Evolutionary conservation across 768 basidiomycete genomes (phyloP).

Genomic region (Amanita jacksonii): DNA sequence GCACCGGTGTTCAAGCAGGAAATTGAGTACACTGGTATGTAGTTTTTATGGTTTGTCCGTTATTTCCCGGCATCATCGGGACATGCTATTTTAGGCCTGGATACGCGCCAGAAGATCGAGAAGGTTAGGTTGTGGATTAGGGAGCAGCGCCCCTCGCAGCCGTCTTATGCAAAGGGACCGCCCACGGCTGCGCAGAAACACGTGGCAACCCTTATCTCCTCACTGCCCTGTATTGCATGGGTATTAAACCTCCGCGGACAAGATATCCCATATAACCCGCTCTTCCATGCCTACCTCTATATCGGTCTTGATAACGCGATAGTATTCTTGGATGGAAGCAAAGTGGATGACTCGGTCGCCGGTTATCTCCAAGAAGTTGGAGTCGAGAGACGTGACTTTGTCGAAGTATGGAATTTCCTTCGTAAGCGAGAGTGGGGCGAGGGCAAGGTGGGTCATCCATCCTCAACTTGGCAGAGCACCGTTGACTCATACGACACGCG

Average conservation of each 20-base stretch:
- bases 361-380: constrained; percentile 48
- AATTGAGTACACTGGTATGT: constrained; percentile 55
- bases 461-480: background rate
- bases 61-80: background rate
- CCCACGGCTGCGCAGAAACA: constrained; percentile 56
- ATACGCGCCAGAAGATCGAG: constrained; percentile 61
- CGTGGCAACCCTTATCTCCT: constrained; percentile 36
- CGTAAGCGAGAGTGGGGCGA: constrained; percentile 67
- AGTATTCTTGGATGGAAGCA: constrained; percentile 69
- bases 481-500: background rate
- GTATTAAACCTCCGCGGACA: constrained; percentile 81
- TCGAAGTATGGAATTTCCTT: constrained; percentile 72
- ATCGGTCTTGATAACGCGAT: constrained; percentile 50
- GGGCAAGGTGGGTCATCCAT: constrained; percentile 45
- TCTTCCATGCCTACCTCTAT: constrained; percentile 84
- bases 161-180: constrained; percentile 52
- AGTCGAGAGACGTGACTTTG: constrained; percentile 58
- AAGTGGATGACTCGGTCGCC: constrained; percentile 49
- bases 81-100: constrained; percentile 30
- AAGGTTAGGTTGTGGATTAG: constrained; percentile 64
- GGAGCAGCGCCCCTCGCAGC: constrained; percentile 45
- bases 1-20: constrained; percentile 59
- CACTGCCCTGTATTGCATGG: constrained; percentile 46
- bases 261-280: constrained; percentile 87
- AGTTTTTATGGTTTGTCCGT: constrained; percentile 2